These are phyloP conservation scores for Fagus crenata DNA, from an alignment of 306 rosid genomes.

Conservation along the genomic window DNA sequence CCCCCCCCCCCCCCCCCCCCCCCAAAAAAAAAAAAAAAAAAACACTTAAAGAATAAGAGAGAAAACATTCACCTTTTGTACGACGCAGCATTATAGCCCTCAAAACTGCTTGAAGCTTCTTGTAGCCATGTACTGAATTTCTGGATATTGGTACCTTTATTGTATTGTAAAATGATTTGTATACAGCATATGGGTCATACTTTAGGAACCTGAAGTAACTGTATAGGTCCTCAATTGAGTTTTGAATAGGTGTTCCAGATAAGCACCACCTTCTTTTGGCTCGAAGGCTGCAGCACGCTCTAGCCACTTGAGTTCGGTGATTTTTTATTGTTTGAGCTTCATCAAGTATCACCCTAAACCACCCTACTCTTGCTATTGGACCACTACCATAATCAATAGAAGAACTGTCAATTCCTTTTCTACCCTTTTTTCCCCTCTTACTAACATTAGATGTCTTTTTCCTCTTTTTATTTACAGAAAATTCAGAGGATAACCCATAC, in stretches of 20 bases:
- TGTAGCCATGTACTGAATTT: constrained; percentile 82
- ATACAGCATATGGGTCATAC: constrained; percentile 90
- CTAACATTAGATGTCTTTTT: constrained; percentile 49
- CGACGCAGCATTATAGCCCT: constrained; percentile 99
- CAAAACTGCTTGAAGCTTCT: constrained; percentile 96
- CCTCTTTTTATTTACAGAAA: constrained; percentile 59
- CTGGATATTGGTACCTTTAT: constrained; percentile 90
- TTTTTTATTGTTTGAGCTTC: constrained; percentile 99
- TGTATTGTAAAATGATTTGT: constrained; percentile 76
- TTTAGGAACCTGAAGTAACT: constrained; percentile 95
- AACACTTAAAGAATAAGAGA: not conserved
- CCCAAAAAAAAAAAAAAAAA: too few relatives aligned
- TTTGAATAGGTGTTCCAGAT: constrained; percentile 98
- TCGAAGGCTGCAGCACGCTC: constrained; percentile 96
- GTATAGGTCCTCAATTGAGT: constrained; percentile 86
- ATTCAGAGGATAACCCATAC: constrained; percentile 70
- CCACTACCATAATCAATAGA: constrained; percentile 61
- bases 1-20: too few relatives aligned
- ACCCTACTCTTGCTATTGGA: constrained; percentile 85
- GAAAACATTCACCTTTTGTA: constrained; percentile 69
- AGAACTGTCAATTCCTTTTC: constrained; percentile 60
- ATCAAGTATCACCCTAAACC: constrained; percentile 94
- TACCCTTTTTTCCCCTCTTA: constrained; percentile 77
- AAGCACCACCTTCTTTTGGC: constrained; percentile 99
- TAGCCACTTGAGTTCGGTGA: constrained; percentile 98